Evolutionary conservation across 805 yeast species (phyloP).

Genomic region (Pichia kluyveri): DNA sequence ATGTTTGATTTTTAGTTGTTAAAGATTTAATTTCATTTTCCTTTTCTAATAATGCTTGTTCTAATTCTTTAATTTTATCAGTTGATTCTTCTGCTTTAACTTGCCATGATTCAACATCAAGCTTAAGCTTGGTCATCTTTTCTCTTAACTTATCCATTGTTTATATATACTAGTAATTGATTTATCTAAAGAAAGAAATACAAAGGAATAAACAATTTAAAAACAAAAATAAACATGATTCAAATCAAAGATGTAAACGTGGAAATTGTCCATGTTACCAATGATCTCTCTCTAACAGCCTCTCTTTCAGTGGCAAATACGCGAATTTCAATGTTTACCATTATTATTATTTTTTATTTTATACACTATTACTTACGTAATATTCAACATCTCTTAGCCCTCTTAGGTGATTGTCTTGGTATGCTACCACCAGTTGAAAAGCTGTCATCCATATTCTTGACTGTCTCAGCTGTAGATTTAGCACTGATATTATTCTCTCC

Average conservation of each 20-base stretch:
- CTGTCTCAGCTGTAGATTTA: background rate
- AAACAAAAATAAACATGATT: background rate
- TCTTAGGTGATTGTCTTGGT: background rate
- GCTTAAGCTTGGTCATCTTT: conserved; percentile 84
- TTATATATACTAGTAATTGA: background rate
- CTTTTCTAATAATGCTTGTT: conserved; percentile 84
- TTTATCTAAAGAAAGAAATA: no score
- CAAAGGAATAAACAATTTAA: no score
- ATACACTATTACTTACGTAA: no score
- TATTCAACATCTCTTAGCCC: background rate
- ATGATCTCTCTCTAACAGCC: no score
- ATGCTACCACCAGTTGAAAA: background rate
- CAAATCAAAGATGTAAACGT: no score
- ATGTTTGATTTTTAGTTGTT: conserved; percentile 81
- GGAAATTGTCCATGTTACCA: no score
- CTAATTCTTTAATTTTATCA: conserved; percentile 76
- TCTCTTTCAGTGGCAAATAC: no score
- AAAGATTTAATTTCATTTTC: conserved; percentile 92
- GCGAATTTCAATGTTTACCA: no score
- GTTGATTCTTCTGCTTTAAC: conserved; percentile 87
- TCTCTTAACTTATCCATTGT: conserved; percentile 17
- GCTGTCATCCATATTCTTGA: background rate
- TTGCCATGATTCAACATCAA: conserved; percentile 96
- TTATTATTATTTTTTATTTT: no score
- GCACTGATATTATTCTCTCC: background rate